Evolutionary conservation across 2,329 filamentous ascomycete species (phyloP).

Genomic region (Botrytis pseudocinerea): DNA sequence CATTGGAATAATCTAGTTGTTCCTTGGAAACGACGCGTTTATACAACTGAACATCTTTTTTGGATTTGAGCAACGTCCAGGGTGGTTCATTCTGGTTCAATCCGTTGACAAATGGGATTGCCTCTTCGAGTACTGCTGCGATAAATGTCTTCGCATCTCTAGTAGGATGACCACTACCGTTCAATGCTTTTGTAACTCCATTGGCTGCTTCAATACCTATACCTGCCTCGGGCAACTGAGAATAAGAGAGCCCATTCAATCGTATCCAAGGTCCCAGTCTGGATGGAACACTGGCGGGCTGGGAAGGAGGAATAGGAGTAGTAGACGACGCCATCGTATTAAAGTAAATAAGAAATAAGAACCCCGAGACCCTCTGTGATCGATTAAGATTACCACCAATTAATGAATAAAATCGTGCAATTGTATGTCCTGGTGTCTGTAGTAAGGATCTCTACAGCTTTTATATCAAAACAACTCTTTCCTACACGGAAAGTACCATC

Average conservation of each 20-base stretch:
- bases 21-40: slow-evolving; percentile 51
- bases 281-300: slow-evolving; percentile 27
- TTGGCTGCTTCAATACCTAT: slow-evolving; percentile 30
- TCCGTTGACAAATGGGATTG: slow-evolving; percentile 57
- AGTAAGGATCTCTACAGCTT: neutral
- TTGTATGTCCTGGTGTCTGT: neutral
- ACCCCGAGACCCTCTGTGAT: neutral
- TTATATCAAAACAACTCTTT: neutral
- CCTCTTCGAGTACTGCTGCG: slow-evolving; percentile 55
- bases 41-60: slow-evolving; percentile 54
- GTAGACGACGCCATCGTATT: slow-evolving; percentile 13
- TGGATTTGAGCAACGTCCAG: slow-evolving; percentile 51
- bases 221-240: slow-evolving; percentile 49
- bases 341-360: neutral
- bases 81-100: slow-evolving; percentile 50
- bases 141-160: slow-evolving; percentile 51
- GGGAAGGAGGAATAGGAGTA: neutral
- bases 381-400: too few relatives aligned
- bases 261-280: slow-evolving; percentile 51
- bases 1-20: slow-evolving; percentile 45
- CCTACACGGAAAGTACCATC: neutral
- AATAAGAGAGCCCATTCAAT: slow-evolving; percentile 52
- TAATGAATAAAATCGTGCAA: neutral
- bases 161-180: slow-evolving; percentile 24
- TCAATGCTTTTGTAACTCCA: slow-evolving; percentile 10